Percentiles rank a stretch among this genome's conserved stretches.
phyloP scores from a whole-genome alignment of 805 yeast species.

The Myxozyma sirexii region DNA sequence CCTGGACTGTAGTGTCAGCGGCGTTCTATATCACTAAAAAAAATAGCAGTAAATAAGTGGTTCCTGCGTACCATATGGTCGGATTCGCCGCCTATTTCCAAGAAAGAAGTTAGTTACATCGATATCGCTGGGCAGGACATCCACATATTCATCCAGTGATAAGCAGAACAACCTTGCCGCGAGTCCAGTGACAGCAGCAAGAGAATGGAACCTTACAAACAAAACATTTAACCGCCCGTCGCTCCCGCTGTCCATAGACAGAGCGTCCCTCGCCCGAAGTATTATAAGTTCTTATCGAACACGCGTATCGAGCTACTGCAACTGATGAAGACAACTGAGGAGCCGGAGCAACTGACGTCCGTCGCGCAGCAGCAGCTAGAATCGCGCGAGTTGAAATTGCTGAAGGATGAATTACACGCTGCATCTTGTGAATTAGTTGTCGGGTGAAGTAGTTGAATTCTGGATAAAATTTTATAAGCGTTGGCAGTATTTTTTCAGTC shows the following conservation, averaged over 20 bases:
- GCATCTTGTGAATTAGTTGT: no score
- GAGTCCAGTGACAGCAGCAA: background rate
- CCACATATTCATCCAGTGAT: no score
- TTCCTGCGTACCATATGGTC: conserved; percentile 1
- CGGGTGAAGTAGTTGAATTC: no score
- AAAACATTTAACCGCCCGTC: background rate
- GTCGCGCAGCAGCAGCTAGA: background rate
- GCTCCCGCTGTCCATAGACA: background rate
- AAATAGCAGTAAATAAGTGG: no score
- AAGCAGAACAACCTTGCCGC: no score
- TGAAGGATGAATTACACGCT: background rate
- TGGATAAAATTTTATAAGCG: no score
- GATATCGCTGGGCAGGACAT: no score
- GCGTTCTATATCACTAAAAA: no score
- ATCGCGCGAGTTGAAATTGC: background rate
- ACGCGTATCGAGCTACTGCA: no score
- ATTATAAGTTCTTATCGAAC: background rate
- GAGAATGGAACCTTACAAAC: background rate
- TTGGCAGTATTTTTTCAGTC: no score
- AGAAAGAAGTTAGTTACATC: background rate
- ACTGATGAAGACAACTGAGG: background rate
- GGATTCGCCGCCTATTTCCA: background rate
- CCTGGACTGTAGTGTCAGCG: no score
- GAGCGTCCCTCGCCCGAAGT: background rate
- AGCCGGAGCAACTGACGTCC: background rate